Conservation (phyloP, 441 rosid genomes). For the Geranium incanum region DNA sequence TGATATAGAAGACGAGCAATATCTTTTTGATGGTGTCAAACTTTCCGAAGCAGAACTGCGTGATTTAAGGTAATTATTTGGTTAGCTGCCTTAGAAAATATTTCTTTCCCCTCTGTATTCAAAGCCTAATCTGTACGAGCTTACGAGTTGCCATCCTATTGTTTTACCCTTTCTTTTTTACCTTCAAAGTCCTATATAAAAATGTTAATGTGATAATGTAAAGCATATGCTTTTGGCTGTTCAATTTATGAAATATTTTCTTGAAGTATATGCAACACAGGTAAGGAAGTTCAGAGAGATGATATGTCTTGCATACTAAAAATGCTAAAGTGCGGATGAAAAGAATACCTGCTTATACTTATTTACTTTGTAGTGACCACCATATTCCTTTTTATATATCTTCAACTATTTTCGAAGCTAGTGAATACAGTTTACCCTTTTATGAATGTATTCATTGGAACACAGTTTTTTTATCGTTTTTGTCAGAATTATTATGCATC, state of each 20-base stretch:
- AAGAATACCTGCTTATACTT: background rate
- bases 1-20: slow-evolving; percentile 62
- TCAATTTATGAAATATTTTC: background rate
- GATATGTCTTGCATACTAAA: slow-evolving; percentile 6
- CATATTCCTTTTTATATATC: background rate
- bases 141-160: background rate
- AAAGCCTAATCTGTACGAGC: background rate
- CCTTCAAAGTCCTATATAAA: background rate
- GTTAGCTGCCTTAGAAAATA: slow-evolving; percentile 10
- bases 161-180: background rate
- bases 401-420: background rate
- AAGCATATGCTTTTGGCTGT: background rate
- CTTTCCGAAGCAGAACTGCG: slow-evolving; percentile 65
- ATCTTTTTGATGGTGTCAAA: slow-evolving; percentile 66
- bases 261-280: background rate
- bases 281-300: slow-evolving; percentile 9
- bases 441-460: background rate
- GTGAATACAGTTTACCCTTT: background rate
- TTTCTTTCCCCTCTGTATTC: background rate
- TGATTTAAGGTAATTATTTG: slow-evolving; percentile 46
- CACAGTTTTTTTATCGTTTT: background rate
- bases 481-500: slow-evolving; percentile 4
- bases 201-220: background rate
- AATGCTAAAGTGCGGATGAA: background rate
- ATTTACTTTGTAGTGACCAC: background rate